Conservation (phyloP, 2,329 filamentous ascomycete species). For the Scytalidium lignicola region DNA sequence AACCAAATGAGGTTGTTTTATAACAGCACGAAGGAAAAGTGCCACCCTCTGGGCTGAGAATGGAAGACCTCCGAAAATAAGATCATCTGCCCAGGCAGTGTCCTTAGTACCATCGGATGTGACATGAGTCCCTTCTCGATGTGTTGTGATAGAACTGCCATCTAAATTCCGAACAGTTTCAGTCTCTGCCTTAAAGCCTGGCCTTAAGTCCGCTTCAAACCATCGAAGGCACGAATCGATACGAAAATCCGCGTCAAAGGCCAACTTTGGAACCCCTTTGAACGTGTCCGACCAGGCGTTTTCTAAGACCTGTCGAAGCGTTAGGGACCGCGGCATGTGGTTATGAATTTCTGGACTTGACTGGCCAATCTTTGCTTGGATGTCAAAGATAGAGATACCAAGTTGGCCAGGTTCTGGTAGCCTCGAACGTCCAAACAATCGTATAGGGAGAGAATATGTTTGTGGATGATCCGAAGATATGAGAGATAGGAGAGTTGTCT, state of each 20-base stretch:
- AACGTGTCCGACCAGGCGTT: constrained; percentile 92
- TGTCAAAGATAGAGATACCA: constrained; percentile 86
- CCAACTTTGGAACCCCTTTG: constrained; percentile 61
- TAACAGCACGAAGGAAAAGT: constrained; percentile 75
- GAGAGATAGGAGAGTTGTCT: constrained; percentile 88
- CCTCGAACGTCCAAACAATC: constrained; percentile 76
- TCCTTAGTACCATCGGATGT: constrained; percentile 22
- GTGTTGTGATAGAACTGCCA: constrained; percentile 13
- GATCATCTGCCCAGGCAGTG: constrained; percentile 58
- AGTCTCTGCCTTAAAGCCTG: constrained; percentile 19
- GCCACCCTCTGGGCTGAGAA: constrained; percentile 82
- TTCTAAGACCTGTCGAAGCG: constrained; percentile 69
- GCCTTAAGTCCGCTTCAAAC: constrained; percentile 74
- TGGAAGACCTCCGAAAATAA: constrained; percentile 66
- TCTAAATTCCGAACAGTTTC: neutral
- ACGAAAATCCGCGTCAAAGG: constrained; percentile 47
- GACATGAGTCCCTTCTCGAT: constrained; percentile 24
- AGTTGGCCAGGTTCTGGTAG: constrained; percentile 62
- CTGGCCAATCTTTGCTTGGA: constrained; percentile 85
- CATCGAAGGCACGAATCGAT: constrained; percentile 68
- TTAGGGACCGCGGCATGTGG: constrained; percentile 78
- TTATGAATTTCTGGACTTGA: constrained; percentile 91
- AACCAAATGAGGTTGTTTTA: constrained; percentile 76
- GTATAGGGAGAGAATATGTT: constrained; percentile 82
- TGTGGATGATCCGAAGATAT: constrained; percentile 96